phyloP scores from a whole-genome alignment of 164 flowering plant species.

The Berberis thunbergii region DNA sequence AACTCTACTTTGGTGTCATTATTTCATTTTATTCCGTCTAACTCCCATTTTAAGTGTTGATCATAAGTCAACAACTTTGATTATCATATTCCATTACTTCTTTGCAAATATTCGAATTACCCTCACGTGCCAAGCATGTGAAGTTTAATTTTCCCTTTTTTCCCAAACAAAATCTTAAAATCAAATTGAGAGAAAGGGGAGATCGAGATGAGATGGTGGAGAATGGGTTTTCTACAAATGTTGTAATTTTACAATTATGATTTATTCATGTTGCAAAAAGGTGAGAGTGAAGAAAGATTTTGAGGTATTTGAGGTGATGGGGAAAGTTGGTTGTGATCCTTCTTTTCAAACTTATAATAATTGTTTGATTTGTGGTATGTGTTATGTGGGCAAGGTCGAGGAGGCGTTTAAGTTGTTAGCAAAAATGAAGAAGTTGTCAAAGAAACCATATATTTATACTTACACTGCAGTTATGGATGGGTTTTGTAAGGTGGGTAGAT shows the following conservation, averaged over 20 bases:
- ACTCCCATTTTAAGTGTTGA: too few relatives aligned
- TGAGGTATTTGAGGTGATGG: conserved; percentile 54
- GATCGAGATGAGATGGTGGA: conserved; percentile 40
- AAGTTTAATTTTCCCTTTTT: too few relatives aligned
- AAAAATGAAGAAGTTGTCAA: conserved; percentile 35
- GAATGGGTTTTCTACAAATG: conserved; percentile 43
- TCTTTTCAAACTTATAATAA: conserved; percentile 51
- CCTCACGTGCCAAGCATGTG: too few relatives aligned
- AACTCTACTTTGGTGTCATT: too few relatives aligned
- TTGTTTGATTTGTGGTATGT: conserved; percentile 74
- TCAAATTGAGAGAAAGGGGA: too few relatives aligned
- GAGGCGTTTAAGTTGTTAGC: conserved; percentile 51
- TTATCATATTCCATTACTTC: too few relatives aligned
- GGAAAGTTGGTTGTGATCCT: conserved; percentile 41
- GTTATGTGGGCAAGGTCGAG: conserved; percentile 77
- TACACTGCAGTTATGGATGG: conserved; percentile 83
- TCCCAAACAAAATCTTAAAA: too few relatives aligned
- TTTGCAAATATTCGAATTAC: too few relatives aligned
- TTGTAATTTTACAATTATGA: conserved; percentile 44
- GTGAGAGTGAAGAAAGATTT: conserved; percentile 51
- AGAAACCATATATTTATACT: conserved; percentile 56
- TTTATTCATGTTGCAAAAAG: conserved; percentile 44
- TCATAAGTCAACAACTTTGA: too few relatives aligned
- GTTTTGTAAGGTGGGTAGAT: conserved; percentile 78
- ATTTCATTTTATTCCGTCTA: too few relatives aligned